A percentile compares a stretch with the other conserved stretches of the same genome.
Conservation (phyloP, 1,284 basidiomycete genomes). For the Leccinum solheimii region DNA sequence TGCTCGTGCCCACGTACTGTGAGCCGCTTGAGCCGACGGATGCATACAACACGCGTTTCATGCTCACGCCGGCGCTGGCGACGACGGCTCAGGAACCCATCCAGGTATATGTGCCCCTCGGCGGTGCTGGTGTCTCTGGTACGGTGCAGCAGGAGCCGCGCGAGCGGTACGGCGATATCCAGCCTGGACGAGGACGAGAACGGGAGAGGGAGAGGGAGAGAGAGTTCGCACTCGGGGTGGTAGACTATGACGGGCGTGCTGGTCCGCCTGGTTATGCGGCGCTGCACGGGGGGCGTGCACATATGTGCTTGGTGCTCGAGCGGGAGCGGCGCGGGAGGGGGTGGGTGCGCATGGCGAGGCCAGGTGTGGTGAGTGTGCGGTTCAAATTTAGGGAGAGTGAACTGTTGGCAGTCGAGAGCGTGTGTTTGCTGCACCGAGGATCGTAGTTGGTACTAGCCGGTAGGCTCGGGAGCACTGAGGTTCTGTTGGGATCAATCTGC, state of each 20-base stretch:
- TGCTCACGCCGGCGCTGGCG: too few species aligned
- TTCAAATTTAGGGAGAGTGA: constrained; percentile 26
- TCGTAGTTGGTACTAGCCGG: too few species aligned
- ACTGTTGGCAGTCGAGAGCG: constrained; percentile 22
- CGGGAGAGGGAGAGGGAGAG: too few species aligned
- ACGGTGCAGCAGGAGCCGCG: too few species aligned
- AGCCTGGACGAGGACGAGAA: too few species aligned
- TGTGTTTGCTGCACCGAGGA: constrained; percentile 26
- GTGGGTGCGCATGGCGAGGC: constrained; percentile 23
- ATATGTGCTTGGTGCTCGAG: constrained; percentile 30
- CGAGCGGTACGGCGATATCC: too few species aligned
- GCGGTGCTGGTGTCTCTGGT: too few species aligned
- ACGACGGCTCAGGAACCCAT: too few species aligned
- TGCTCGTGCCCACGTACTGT: too few species aligned
- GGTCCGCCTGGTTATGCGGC: constrained; percentile 28
- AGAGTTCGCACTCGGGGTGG: constrained; percentile 17
- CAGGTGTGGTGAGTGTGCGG: constrained; percentile 23
- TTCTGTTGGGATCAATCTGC: not conserved
- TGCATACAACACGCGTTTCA: too few species aligned
- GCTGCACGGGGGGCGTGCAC: constrained; percentile 23
- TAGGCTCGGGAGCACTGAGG: not conserved
- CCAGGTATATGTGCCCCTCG: too few species aligned
- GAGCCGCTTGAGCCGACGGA: too few species aligned
- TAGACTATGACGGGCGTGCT: constrained; percentile 26
- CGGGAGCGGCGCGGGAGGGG: constrained; percentile 24